These are phyloP conservation scores for Gnetum montanum DNA, from an alignment of 75 land plant species.

Conservation along the genomic window DNA sequence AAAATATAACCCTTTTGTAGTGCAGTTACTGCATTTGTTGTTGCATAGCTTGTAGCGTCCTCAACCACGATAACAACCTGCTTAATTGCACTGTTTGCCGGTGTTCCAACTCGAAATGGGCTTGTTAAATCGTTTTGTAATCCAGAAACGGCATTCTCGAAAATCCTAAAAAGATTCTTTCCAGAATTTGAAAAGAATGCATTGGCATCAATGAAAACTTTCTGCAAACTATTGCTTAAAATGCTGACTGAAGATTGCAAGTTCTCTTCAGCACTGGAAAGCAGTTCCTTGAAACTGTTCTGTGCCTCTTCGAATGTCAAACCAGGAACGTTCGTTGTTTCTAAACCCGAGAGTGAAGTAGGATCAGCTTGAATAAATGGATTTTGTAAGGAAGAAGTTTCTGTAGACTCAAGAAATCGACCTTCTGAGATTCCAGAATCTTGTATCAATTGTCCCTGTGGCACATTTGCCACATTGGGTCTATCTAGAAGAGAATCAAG, in stretches of 20 bases:
- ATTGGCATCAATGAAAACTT: conserved; percentile 27
- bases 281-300: conserved; percentile 5
- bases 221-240: conserved; percentile 20
- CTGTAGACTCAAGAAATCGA: background rate
- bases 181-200: conserved; percentile 24
- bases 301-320: background rate
- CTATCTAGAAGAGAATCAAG: conserved; percentile 7
- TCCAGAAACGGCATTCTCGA: conserved; percentile 21
- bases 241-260: conserved; percentile 21
- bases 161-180: conserved; percentile 27
- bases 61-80: conserved; percentile 43
- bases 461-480: background rate
- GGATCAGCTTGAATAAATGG: conserved; percentile 10
- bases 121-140: conserved; percentile 22
- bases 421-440: conserved; percentile 1
- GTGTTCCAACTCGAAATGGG: conserved; percentile 27
- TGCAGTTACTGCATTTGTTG: conserved; percentile 22
- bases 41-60: conserved; percentile 25
- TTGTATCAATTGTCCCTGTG: background rate
- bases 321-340: background rate
- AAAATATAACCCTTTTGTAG: conserved; percentile 43
- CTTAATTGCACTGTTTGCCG: conserved; percentile 55
- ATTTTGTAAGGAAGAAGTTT: conserved; percentile 1
- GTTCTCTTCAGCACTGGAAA: conserved; percentile 26
- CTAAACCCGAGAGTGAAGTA: conserved; percentile 8